Evolutionary conservation across 345 rosid genomes (phyloP).

Genomic region (Capsella bursapastoris): DNA sequence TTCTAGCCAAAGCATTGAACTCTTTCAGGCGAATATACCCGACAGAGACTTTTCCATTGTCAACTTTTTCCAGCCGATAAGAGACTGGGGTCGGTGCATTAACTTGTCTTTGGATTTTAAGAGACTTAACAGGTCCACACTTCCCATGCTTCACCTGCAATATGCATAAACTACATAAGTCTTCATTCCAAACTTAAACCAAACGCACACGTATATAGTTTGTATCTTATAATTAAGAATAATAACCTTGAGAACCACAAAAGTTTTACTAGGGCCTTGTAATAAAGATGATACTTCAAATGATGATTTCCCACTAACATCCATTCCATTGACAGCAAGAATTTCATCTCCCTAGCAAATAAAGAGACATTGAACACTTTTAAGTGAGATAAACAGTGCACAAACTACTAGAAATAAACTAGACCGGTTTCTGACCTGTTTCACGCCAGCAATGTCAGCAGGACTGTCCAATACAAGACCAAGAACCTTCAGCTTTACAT

Average conservation of each 20-base stretch:
- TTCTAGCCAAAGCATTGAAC: slow-evolving; percentile 92
- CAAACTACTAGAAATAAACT: slow-evolving; percentile 4
- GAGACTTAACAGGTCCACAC: slow-evolving; percentile 74
- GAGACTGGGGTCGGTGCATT: slow-evolving; percentile 85
- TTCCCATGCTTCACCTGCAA: slow-evolving; percentile 88
- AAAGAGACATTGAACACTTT: neutral
- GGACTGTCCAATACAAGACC: slow-evolving; percentile 92
- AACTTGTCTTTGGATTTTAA: slow-evolving; percentile 81
- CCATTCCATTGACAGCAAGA: slow-evolving; percentile 77
- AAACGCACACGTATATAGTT: slow-evolving; percentile 9
- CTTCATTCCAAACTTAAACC: neutral
- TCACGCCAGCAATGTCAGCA: slow-evolving; percentile 80
- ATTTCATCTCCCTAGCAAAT: slow-evolving; percentile 80
- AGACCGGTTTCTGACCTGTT: slow-evolving; percentile 60
- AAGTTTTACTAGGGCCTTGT: slow-evolving; percentile 93
- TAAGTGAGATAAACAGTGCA: neutral
- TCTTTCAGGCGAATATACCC: slow-evolving; percentile 91
- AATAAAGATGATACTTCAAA: slow-evolving; percentile 92
- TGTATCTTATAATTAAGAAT: slow-evolving; percentile 5
- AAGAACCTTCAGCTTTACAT: slow-evolving; percentile 69
- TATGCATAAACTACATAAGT: slow-evolving; percentile 9
- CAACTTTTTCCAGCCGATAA: slow-evolving; percentile 78
- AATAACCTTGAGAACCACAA: slow-evolving; percentile 77
- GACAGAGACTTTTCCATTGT: slow-evolving; percentile 61
- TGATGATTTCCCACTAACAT: slow-evolving; percentile 85